A percentile compares a stretch with the other conserved stretches of the same genome.
Conservation (phyloP, 495 filamentous ascomycete genomes). For the Xylaria acuta region DNA sequence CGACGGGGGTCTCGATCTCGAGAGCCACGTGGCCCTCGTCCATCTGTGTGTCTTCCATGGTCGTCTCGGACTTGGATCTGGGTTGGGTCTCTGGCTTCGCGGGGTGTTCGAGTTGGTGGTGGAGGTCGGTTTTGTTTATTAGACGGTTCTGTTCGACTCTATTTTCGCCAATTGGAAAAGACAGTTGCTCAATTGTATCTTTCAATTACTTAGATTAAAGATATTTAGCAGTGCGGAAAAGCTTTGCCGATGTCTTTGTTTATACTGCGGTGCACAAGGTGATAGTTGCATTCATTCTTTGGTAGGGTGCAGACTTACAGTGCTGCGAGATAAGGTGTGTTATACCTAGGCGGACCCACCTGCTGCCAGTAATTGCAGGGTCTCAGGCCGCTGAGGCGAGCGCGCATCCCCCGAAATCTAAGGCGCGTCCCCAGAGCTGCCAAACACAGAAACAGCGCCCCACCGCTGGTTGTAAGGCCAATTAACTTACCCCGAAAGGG, state of each 20-base stretch:
- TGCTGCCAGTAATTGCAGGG: not conserved
- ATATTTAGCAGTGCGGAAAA: not conserved
- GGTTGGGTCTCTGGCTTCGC: not conserved
- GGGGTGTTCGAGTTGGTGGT: not conserved
- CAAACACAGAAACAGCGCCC: slow-evolving; percentile 5
- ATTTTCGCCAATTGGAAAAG: not conserved
- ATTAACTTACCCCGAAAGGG: slow-evolving; percentile 18
- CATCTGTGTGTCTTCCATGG: slow-evolving; percentile 55
- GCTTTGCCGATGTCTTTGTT: not conserved
- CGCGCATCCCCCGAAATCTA: not conserved
- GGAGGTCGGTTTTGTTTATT: not conserved
- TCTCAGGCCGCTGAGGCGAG: not conserved
- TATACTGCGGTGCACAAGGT: not conserved
- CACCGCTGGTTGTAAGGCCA: slow-evolving; percentile 12
- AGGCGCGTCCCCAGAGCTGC: slow-evolving; percentile 19
- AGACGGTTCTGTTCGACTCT: not conserved
- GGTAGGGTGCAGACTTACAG: not conserved
- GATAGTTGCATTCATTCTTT: not conserved
- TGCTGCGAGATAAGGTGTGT: not conserved
- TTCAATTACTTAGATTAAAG: not conserved
- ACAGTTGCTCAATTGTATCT: not conserved
- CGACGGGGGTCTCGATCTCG: slow-evolving; percentile 59
- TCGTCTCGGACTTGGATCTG: not conserved
- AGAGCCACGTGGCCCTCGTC: slow-evolving; percentile 51
- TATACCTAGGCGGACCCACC: not conserved